Percentiles rank a stretch among this genome's conserved stretches.
Evolutionary conservation across 805 yeast genomes (phyloP).

Genomic region (Hagleromyces aurorensis): DNA sequence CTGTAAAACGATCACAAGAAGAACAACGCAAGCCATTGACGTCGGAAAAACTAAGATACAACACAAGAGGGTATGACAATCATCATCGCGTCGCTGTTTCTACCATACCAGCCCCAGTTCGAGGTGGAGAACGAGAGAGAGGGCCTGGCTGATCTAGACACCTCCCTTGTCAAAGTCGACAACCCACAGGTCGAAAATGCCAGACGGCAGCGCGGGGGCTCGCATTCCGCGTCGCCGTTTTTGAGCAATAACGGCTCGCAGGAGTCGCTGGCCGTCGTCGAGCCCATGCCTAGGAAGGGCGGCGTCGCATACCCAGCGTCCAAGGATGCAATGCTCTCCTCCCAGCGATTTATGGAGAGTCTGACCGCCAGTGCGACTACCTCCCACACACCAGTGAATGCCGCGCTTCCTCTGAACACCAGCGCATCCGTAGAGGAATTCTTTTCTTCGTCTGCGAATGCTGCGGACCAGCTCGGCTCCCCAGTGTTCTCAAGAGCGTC

Average conservation of each 20-base stretch:
- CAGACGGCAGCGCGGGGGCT: slow-evolving; percentile 19
- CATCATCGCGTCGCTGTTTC: slow-evolving; percentile 63
- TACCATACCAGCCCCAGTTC: slow-evolving; percentile 69
- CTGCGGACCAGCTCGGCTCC: slow-evolving; percentile 9
- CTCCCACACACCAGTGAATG: slow-evolving; percentile 18
- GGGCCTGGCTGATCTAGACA: slow-evolving; percentile 30
- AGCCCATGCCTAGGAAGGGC: slow-evolving; percentile 5
- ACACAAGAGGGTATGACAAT: slow-evolving; percentile 43
- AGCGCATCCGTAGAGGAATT: slow-evolving; percentile 46
- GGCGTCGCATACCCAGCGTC: slow-evolving; percentile 7
- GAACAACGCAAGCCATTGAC: neutral
- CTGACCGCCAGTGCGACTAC: slow-evolving; percentile 32
- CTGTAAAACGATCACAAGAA: too few species aligned
- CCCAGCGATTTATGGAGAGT: slow-evolving; percentile 30
- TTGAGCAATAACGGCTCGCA: slow-evolving; percentile 9
- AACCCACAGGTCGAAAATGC: slow-evolving; percentile 9
- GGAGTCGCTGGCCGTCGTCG: slow-evolving; percentile 10
- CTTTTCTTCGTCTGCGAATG: slow-evolving; percentile 31
- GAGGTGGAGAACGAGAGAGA: slow-evolving; percentile 27
- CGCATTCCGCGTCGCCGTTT: slow-evolving; percentile 21
- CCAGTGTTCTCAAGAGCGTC: slow-evolving; percentile 9
- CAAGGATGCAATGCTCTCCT: slow-evolving; percentile 17
- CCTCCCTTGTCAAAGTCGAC: slow-evolving; percentile 19
- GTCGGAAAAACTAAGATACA: neutral
- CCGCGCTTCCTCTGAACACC: slow-evolving; percentile 15